These are phyloP conservation scores for Saccharomyces hybrid DNA, from an alignment of 1,139 yeast genomes.

Conservation along the genomic window DNA sequence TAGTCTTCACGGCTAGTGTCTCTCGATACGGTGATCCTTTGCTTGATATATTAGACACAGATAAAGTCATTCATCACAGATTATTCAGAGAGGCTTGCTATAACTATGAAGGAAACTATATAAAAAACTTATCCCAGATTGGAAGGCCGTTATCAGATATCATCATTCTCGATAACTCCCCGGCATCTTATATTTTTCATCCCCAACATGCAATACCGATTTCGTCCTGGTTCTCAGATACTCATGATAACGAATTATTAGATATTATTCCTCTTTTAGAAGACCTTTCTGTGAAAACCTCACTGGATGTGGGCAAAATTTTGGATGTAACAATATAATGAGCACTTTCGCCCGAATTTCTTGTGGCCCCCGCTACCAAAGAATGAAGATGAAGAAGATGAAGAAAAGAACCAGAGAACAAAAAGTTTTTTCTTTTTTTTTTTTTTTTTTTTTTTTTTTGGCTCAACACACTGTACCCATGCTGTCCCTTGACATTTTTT, in stretches of 20 bases:
- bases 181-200: slow-evolving; percentile 93
- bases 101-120: slow-evolving; percentile 83
- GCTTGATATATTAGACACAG: slow-evolving; percentile 68
- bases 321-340: slow-evolving; percentile 56
- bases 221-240: slow-evolving; percentile 95
- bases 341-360: background rate
- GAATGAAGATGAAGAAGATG: slow-evolving; percentile 1
- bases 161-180: slow-evolving; percentile 91
- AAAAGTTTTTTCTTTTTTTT: background rate
- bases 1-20: slow-evolving; percentile 92
- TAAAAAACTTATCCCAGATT: slow-evolving; percentile 83
- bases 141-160: slow-evolving; percentile 82
- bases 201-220: slow-evolving; percentile 96
- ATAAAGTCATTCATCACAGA: slow-evolving; percentile 70
- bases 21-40: slow-evolving; percentile 92
- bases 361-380: background rate
- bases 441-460: background rate
- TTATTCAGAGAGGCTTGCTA: slow-evolving; percentile 79
- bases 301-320: slow-evolving; percentile 74
- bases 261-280: slow-evolving; percentile 86
- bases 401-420: background rate
- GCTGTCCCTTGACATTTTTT: background rate
- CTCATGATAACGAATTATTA: slow-evolving; percentile 87
- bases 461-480: background rate
- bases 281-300: slow-evolving; percentile 58